Evolutionary conservation across 805 yeast genomes (phyloP), one percentile per base, ranked within the genome.

Genomic region (Barnettozyma pratensis): DNA sequence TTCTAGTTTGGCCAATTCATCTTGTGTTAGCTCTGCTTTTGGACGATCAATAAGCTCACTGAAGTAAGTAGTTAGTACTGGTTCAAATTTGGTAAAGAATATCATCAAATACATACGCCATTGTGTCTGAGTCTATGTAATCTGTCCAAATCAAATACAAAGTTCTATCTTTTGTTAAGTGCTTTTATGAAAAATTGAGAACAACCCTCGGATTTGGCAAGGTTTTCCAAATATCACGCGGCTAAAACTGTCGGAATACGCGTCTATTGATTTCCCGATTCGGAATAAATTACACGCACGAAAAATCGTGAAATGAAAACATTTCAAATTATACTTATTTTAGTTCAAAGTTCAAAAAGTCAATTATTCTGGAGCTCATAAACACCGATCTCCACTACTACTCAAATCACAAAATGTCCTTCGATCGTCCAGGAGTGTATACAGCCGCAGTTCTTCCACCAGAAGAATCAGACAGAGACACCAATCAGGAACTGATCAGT

Each of bases 391-490:
- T 7, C 10, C 37, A 11, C 12, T 10, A 31, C 8, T 31, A 31
- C 11, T 31, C 11, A 11, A 6, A 30, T 6, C n/a, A 6, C 12
- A 8, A 35, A 35, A 60, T 60, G 63, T 59, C 63, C 14, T 59
- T 54, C 37, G 64, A 61, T 38, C 56, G 62, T 39, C 79, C 87
- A 14, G 91, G 82, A 48, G 72, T 78, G 4, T 86, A 76, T 61
- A 74, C 84, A 42, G 91, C 97, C 4, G 83, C 85, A 25, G 97
- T 89, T 37, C 76, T 89, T 48, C 92, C 94, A n/a, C 92, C 94
- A 14, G 91, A 85, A 54, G 80, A 84, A 26, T 73, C 81, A 2
- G 75, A 76, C 25, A 86, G 81, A 53, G 83, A 76, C 54, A 75
- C 83, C 45, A 76, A 76, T 64, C 80, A 83, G 47, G 94, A 85